Evolutionary conservation across 2,329 filamentous ascomycete species (phyloP).

Genomic region (Hortaea werneckii): DNA sequence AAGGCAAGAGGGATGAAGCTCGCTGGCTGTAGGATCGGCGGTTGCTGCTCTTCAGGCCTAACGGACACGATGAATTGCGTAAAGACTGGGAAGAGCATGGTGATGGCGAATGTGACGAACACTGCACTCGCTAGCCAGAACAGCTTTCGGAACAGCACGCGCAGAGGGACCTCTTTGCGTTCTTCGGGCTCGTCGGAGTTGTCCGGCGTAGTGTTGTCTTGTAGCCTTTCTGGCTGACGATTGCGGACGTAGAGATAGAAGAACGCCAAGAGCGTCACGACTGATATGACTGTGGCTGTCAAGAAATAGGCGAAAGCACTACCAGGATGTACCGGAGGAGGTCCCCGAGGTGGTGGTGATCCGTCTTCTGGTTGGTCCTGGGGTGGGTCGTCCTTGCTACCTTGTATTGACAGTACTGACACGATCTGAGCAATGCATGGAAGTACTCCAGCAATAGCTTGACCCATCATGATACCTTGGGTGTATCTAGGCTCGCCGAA

Average conservation of each 20-base stretch:
- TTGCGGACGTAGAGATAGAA: constrained; percentile 52
- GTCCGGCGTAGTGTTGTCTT: constrained; percentile 3
- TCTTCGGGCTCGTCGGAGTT: neutral
- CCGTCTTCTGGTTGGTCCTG: constrained; percentile 1
- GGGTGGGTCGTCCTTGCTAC: constrained; percentile 7
- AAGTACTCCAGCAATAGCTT: constrained; percentile 82
- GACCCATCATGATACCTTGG: constrained; percentile 91
- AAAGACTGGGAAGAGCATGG: constrained; percentile 94
- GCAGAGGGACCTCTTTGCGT: constrained; percentile 42
- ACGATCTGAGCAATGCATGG: constrained; percentile 80
- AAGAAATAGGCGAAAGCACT: constrained; percentile 88
- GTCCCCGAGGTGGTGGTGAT: constrained; percentile 11
- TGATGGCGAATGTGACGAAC: constrained; percentile 68
- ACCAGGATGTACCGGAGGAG: constrained; percentile 43
- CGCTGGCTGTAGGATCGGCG: constrained; percentile 55
- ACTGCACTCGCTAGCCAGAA: constrained; percentile 68
- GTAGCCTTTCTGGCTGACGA: constrained; percentile 10
- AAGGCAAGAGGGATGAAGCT: constrained; percentile 86
- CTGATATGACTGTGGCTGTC: constrained; percentile 69
- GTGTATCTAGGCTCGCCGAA: constrained; percentile 84
- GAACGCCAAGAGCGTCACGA: constrained; percentile 61
- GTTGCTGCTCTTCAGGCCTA: constrained; percentile 33
- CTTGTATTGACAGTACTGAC: constrained; percentile 58
- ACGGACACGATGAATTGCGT: constrained; percentile 47
- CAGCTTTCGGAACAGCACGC: constrained; percentile 63